Percentiles rank a stretch among this genome's conserved stretches.
These are phyloP conservation scores for Mycena haematopus DNA, from an alignment of 768 basidiomycete genomes.

Conservation along the genomic window DNA sequence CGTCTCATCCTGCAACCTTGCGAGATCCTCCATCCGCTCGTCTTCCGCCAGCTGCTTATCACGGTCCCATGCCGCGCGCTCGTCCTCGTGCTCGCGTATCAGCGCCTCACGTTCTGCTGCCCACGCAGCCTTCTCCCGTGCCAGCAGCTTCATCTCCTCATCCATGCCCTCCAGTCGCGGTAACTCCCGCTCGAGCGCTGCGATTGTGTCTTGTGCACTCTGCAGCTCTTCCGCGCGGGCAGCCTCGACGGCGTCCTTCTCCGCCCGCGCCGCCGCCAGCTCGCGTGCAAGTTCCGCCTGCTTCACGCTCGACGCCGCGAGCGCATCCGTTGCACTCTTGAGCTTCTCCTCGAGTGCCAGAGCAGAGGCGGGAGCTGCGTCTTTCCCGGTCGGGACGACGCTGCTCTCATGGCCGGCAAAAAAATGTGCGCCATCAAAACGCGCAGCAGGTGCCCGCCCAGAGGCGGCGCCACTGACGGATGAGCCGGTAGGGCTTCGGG, in stretches of 20 bases:
- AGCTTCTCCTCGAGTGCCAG: conserved; percentile 68
- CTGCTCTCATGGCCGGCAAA: conserved; percentile 83
- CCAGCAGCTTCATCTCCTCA: conserved; percentile 51
- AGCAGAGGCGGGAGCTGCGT: conserved; percentile 52
- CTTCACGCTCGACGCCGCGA: conserved; percentile 64
- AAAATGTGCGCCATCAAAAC: conserved; percentile 84
- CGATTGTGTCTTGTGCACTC: conserved; percentile 68
- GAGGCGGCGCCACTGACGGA: conserved; percentile 48
- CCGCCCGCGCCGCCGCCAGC: conserved; percentile 63
- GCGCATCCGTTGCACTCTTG: conserved; percentile 61
- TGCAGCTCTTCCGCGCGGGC: conserved; percentile 70
- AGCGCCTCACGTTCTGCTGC: conserved; percentile 52
- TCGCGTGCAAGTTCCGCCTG: conserved; percentile 69
- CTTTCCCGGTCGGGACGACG: conserved; percentile 57
- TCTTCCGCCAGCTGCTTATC: conserved; percentile 57
- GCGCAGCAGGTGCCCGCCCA: conserved; percentile 46
- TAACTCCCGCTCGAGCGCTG: conserved; percentile 60
- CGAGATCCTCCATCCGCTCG: conserved; percentile 54
- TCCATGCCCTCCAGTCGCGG: conserved; percentile 57
- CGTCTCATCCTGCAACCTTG: conserved; percentile 54
- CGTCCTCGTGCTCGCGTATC: conserved; percentile 49
- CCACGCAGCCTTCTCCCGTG: conserved; percentile 58
- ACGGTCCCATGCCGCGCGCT: conserved; percentile 57
- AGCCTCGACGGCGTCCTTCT: conserved; percentile 74
- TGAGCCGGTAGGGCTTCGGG: conserved; percentile 56